Base-by-base conservation (phyloP, 257 asterid species). In the Echites panduratus region DNA sequence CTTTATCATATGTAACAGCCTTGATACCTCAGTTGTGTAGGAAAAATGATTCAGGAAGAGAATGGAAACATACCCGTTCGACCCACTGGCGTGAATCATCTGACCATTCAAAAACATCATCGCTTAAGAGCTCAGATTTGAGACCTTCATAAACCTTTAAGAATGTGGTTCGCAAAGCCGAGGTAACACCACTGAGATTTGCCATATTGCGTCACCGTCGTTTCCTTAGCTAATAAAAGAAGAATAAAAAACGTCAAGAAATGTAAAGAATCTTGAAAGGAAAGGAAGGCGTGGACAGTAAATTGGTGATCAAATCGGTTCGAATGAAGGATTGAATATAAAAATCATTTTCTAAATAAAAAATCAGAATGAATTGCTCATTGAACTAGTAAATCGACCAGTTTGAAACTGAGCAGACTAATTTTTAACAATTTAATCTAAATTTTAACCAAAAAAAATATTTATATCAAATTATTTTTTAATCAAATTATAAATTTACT, bases 111-210 rank as follows among this genome's bases (percentile, higher is more conserved):
- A 92, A 92, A 78, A 82, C 90, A 58, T 91, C 87, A 81, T 89
- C 98, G 11, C 67, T 82, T 79, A 90, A 81, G 54, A 92, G 87
- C 85, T 92, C 97, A 26, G 97, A 92, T 90, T 92, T 92, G 76
- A 92, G 90, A 32, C 79, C 80, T 0, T 87, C 71, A 73, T 90
- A 92, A 20, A 89, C 98, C 11, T 43, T 86, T 71, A 90, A 73
- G 83, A 92, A 92, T 6, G 82, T 76, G 57, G 86, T 5, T 78
- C 84, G 88, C 77, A 85, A 90, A 82, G 88, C 93, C 70, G 72
- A 65, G 26, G 61, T 38, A 0, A 70, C 7, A 13, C 74, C 82
- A 5, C 57, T 71, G 53, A 16, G 77, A 71, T 56, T 75, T 9
- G 79, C 79, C 82, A 79, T 79, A 17, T 12, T 22, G 26, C 27